Conservation (phyloP, 2,329 filamentous ascomycete species). For the Ceratocystis papillata region DNA sequence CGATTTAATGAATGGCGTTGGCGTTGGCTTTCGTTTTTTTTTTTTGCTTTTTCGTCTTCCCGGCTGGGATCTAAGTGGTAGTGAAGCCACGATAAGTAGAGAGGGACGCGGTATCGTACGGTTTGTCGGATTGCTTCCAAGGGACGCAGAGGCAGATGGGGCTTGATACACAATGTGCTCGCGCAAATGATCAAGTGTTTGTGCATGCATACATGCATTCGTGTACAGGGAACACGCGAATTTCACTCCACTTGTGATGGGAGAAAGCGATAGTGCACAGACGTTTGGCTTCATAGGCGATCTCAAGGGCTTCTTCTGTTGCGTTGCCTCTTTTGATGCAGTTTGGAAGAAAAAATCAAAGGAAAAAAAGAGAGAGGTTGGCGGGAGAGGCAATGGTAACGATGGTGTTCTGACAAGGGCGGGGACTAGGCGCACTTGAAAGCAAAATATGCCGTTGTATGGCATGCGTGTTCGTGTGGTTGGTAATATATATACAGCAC, state of each 20-base stretch:
- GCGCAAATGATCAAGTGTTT: not conserved
- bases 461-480: not conserved
- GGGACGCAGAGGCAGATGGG: not conserved
- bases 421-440: no score
- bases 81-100: no score
- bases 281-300: not conserved
- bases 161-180: no score
- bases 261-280: not conserved
- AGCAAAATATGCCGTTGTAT: not conserved
- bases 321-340: not conserved
- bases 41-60: not conserved
- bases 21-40: not conserved
- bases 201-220: not conserved
- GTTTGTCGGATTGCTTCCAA: no score
- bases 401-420: not conserved
- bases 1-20: not conserved
- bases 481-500: not conserved
- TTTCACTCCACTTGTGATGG: no score
- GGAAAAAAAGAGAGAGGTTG: not conserved
- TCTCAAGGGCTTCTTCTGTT: not conserved
- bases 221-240: not conserved
- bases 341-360: not conserved
- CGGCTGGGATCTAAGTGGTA: no score
- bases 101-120: no score
- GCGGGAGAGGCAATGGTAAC: not conserved